Base-by-base conservation (phyloP, 441 rosid species). In the Erysimum pusillum region DNA sequence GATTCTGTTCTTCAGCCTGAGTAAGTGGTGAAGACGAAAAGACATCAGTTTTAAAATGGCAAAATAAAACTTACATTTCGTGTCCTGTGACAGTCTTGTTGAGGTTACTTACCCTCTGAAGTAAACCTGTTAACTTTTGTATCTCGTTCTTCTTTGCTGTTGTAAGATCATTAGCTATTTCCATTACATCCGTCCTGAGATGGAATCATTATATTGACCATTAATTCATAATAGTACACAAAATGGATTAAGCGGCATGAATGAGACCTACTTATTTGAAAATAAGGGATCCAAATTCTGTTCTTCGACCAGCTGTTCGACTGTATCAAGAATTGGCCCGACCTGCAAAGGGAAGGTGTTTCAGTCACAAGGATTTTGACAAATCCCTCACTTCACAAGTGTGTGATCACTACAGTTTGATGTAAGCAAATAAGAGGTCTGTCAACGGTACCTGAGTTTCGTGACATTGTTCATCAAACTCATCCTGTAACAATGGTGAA, bases 261-360 rank as follows among this genome's bases (percentile, higher is more conserved):
- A 52, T 45, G 64, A 70, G 44, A 79, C 93, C 14, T 85, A 94
- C 98, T 85, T 85, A 31, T 94, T 81, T 34, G 90, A 74, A 72
- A 70, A 86, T 35, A 94, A 76, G 49, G 85, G 87, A 86, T 94
- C 91, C 63, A 94, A 80, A 76, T 57, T 44, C 76, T 87, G 88
- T 81, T 94, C 98, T 81, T 92, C 96, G 48, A 90, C 82, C 76
- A 86, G 79, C 81, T 89, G 88, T 76, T 91, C 94, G 54, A 90
- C 84, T 39, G 80, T 78, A 85, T 88, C 90, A 76, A 92, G 91
- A 74, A 83, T 76, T 53, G 80, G 58, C 77, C 91, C 93, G 65
- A 87, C 92, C 97, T 92, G 76, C 44, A 32, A 18, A 67, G 9
- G 15, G 12, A 10, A 36, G n/a, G 12, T 35, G 48, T 44, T 67